Evolutionary conservation across 2,329 filamentous ascomycete genomes (phyloP), one percentile per base, ranked within the genome.

Genomic region (Chaetomium strumarium): DNA sequence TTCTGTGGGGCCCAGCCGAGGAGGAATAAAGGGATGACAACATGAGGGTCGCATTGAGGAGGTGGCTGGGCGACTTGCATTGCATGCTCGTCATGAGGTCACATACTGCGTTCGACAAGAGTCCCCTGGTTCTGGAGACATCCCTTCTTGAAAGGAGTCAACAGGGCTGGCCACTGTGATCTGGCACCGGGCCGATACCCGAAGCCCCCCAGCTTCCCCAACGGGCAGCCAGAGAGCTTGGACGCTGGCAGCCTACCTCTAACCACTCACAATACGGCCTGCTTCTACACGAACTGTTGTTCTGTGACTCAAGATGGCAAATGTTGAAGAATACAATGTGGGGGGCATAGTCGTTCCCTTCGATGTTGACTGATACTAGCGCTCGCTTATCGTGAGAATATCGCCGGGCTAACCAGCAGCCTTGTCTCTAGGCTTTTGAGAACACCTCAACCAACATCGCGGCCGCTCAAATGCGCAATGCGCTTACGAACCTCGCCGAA

Each of bases 381-480:
- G 37, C 16, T 46, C 19, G 38, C 24, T 34, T 46, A 14, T 16
- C 14, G 16, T 14, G 34, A n/a, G n/a, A 13, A 17, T 47, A 44
- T 34, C 57, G 37, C 41, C 53, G 59, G 55, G 54, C 66, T 76
- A 69, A 75, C 67, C 53, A 44, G 54, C 29, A 33, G 13, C 38
- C 2, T 33, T 33, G 17, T 11, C n/a, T 65, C 13, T 71, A 97
- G 93, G 93, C 93, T 58, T 99, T 99, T 72, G 93, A 99, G 76
- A 97, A 97, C 83, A 95, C 93, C 63, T 96, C 92, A 52, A 99
- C 93, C 68, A 96, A 90, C 66, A 92, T 99, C 61, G 93, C 93
- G 58, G 93, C 93, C 52, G 95, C 91, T 56, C 93, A 99, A 78
- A 99, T 99, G 93, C 90, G 93, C 74, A 99, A 99, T 81, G 81